Evolutionary conservation across 352 stramenopile genomes (phyloP).

Genomic region (Pythium dissimile): DNA sequence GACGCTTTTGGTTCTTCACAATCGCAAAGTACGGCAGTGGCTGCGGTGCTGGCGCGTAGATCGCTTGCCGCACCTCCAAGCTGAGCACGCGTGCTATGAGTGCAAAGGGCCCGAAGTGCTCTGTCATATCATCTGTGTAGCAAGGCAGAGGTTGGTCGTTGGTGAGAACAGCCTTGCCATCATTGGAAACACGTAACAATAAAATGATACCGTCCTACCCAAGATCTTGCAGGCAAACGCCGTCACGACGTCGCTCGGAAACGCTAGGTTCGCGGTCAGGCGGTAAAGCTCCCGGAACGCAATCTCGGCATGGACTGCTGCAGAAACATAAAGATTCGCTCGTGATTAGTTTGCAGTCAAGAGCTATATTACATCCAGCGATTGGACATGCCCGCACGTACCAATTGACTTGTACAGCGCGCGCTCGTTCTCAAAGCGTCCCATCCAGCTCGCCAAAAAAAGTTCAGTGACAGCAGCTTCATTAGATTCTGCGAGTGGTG

Average conservation of each 20-base stretch:
- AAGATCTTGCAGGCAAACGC: constrained; percentile 54
- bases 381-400: too few species aligned
- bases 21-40: constrained; percentile 57
- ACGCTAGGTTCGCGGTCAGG: constrained; percentile 47
- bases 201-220: constrained; percentile 18
- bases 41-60: constrained; percentile 30
- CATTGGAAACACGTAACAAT: not conserved
- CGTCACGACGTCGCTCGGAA: constrained; percentile 58
- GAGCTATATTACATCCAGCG: not conserved
- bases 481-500: constrained; percentile 48
- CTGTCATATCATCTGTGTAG: constrained; percentile 48
- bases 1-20: constrained; percentile 56
- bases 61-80: constrained; percentile 38
- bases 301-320: constrained; percentile 62
- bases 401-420: constrained; percentile 62
- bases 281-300: constrained; percentile 59
- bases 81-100: constrained; percentile 38
- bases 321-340: not conserved
- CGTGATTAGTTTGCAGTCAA: not conserved
- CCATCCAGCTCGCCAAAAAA: constrained; percentile 63
- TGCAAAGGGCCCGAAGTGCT: constrained; percentile 55
- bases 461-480: constrained; percentile 47
- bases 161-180: too few species aligned
- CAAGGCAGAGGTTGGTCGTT: too few species aligned
- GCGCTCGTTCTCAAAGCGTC: constrained; percentile 47